These are phyloP conservation scores for Wilhelminamyces savonicus DNA, from an alignment of 805 yeast species.

Conservation along the genomic window DNA sequence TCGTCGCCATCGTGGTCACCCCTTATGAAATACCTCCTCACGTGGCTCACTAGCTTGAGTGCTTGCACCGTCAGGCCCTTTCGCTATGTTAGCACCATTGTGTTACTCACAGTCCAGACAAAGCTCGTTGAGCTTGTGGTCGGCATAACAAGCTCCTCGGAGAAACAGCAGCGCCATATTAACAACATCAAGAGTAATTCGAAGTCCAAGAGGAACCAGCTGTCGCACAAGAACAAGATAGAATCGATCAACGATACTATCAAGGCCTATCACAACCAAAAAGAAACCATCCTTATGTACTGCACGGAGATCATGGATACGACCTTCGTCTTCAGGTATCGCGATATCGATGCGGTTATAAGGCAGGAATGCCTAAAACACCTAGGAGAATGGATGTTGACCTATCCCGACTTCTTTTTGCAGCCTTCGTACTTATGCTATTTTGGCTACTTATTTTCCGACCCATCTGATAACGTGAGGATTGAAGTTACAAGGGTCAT, in stretches of 20 bases:
- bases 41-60: conserved; percentile 74
- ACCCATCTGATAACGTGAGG: conserved; percentile 54
- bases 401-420: conserved; percentile 64
- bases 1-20: conserved; percentile 28
- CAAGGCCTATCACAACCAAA: conserved; percentile 34
- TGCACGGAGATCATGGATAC: conserved; percentile 61
- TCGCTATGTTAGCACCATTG: conserved; percentile 58
- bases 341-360: conserved; percentile 70
- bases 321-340: conserved; percentile 68
- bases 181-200: conserved; percentile 22
- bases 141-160: conserved; percentile 26
- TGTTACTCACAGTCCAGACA: conserved; percentile 55
- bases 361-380: conserved; percentile 62
- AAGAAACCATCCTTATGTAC: conserved; percentile 47
- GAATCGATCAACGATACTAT: conserved; percentile 40
- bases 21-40: conserved; percentile 49
- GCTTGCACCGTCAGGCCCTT: conserved; percentile 66
- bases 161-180: conserved; percentile 41
- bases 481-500: conserved; percentile 56
- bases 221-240: conserved; percentile 35
- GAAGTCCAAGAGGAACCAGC: conserved; percentile 17
- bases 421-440: conserved; percentile 67
- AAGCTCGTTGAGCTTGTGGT: conserved; percentile 48
- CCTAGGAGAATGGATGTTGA: conserved; percentile 67
- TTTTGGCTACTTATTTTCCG: conserved; percentile 83